phyloP scores from a whole-genome alignment of 345 rosid genomes.

The Rhodamnia argentea region DNA sequence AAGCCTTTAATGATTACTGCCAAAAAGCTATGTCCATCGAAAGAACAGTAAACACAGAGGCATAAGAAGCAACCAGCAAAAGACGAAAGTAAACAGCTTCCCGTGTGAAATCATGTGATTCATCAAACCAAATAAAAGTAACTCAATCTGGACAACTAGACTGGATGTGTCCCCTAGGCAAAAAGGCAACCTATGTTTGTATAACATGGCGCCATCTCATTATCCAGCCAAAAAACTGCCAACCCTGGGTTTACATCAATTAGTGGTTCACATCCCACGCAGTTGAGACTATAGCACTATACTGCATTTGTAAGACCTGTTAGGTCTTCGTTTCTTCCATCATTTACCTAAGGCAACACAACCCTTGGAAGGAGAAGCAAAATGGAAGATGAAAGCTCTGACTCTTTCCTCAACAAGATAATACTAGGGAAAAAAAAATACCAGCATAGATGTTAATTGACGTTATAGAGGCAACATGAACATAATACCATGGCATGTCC shows the following conservation, averaged over 20 bases:
- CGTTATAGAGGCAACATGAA: not conserved
- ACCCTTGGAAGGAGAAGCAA: not conserved
- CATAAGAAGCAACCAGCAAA: not conserved
- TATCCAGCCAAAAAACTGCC: not conserved
- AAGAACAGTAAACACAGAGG: not conserved
- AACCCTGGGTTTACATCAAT: not conserved
- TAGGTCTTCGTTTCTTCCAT: not conserved
- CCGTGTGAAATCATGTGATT: not conserved
- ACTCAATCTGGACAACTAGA: not conserved
- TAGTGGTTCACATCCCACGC: not conserved
- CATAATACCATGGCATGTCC: conserved; percentile 53
- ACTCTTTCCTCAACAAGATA: not conserved
- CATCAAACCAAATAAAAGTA: not conserved
- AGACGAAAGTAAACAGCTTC: not conserved
- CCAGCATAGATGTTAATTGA: not conserved
- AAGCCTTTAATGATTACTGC: not conserved
- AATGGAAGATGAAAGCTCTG: not conserved
- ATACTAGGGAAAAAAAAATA: not conserved
- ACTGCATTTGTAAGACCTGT: not conserved
- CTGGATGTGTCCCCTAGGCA: not conserved
- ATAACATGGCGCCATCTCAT: not conserved
- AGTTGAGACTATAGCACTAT: not conserved
- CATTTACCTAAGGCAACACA: not conserved
- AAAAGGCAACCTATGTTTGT: not conserved
- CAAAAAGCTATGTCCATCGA: not conserved